Evolutionary conservation across 768 basidiomycete species (phyloP).

Genomic region (Amanita rubescens): DNA sequence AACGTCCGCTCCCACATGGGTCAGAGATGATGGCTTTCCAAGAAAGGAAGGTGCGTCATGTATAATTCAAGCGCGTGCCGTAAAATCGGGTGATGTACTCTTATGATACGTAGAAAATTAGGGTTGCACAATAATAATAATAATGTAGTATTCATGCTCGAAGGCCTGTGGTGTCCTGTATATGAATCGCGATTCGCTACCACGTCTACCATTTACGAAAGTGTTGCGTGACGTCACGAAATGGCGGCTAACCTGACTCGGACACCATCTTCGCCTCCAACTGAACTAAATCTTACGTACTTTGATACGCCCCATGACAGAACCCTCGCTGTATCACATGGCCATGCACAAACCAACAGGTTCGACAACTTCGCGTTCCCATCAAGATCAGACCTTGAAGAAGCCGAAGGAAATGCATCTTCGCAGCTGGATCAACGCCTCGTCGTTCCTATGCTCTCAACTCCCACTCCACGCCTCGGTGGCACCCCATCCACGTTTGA

Average conservation of each 20-base stretch:
- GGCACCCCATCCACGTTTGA: neutral
- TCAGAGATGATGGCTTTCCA: neutral
- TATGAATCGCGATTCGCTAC: no score
- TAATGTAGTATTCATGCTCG: no score
- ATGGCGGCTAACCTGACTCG: neutral
- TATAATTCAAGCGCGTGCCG: no score
- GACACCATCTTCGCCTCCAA: conserved; percentile 1
- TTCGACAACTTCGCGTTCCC: neutral
- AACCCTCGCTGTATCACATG: conserved; percentile 46
- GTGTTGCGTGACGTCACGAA: conserved; percentile 1
- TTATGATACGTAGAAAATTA: no score
- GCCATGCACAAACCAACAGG: conserved; percentile 15
- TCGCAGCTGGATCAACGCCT: neutral
- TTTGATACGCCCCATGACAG: conserved; percentile 57
- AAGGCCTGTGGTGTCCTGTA: no score
- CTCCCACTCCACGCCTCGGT: conserved; percentile 6
- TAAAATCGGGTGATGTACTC: no score
- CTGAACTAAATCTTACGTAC: neutral
- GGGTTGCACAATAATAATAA: no score
- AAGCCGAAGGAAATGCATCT: neutral
- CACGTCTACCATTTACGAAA: no score
- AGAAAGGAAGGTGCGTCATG: neutral
- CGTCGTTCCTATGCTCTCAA: neutral
- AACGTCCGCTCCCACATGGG: conserved; percentile 94
- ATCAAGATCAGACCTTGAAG: neutral